These are phyloP conservation scores for Calonectria hongkongensis DNA, from an alignment of 2,329 filamentous ascomycete species.

Conservation along the genomic window DNA sequence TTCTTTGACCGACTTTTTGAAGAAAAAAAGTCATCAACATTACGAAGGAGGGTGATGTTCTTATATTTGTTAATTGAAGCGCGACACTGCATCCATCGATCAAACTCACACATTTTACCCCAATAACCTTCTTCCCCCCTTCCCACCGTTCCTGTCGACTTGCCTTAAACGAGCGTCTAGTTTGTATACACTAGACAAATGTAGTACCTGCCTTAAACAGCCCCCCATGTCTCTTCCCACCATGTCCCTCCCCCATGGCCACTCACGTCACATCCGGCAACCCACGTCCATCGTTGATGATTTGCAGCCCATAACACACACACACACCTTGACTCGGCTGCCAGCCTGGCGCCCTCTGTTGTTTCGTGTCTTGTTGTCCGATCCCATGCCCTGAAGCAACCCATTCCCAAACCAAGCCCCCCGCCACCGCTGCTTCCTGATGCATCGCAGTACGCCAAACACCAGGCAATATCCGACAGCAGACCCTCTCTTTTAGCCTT, in stretches of 20 bases:
- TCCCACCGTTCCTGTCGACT: conserved; percentile 19
- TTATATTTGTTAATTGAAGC: background rate
- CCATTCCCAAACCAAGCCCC: conserved; percentile 17
- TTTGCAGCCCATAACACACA: conserved; percentile 28
- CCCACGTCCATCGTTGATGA: conserved; percentile 33
- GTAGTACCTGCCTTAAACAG: conserved; percentile 30
- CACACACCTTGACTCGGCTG: conserved; percentile 21
- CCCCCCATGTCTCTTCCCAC: conserved; percentile 26
- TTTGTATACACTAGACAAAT: conserved; percentile 2
- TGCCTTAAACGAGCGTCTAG: conserved; percentile 10
- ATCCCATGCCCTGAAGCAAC: conserved; percentile 17
- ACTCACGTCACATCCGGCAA: conserved; percentile 29
- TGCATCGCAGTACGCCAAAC: conserved; percentile 24
- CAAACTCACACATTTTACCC: background rate
- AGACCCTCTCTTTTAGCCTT: conserved; percentile 11
- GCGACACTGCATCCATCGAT: background rate
- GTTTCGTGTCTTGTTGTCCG: conserved; percentile 18
- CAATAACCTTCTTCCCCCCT: conserved; percentile 3
- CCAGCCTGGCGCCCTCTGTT: conserved; percentile 16
- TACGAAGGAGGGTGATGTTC: background rate
- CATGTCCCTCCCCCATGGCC: conserved; percentile 15
- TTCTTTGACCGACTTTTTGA: background rate
- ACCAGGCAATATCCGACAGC: conserved; percentile 21
- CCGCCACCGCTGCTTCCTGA: conserved; percentile 7
- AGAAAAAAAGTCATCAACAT: background rate